A percentile compares a stretch with the other conserved stretches of the same genome.
Evolutionary conservation across 2,329 filamentous ascomycete species (phyloP).

Genomic region (Neonectria faginata): DNA sequence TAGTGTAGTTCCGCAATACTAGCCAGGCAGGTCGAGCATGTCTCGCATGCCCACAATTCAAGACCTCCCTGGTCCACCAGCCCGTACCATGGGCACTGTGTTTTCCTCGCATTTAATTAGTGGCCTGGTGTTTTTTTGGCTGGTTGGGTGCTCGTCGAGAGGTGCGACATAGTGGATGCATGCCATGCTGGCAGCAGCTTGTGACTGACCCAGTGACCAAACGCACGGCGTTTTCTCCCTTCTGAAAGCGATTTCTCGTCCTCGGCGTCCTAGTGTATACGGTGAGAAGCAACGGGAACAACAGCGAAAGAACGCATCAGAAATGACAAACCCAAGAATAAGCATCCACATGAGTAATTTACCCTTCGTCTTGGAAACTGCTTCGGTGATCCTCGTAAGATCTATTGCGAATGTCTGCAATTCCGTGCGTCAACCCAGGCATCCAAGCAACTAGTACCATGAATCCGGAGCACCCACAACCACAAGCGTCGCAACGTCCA

Average conservation of each 20-base stretch:
- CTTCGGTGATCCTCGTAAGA: neutral
- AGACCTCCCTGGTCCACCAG: neutral
- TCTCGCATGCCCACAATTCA: neutral
- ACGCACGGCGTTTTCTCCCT: neutral
- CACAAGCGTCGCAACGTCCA: slow-evolving; percentile 8
- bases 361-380: slow-evolving; percentile 4
- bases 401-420: neutral
- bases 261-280: neutral
- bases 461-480: slow-evolving; percentile 4
- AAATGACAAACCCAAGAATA: neutral
- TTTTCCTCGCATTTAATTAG: slow-evolving; percentile 2
- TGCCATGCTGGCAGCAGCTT: neutral
- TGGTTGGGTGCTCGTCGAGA: slow-evolving; percentile 3
- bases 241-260: neutral
- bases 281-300: neutral
- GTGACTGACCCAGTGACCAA: neutral
- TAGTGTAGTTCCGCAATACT: neutral
- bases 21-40: neutral
- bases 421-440: neutral
- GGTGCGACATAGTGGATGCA: slow-evolving; percentile 11
- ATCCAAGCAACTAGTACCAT: neutral
- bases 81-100: slow-evolving; percentile 2
- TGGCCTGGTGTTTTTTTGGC: slow-evolving; percentile 1
- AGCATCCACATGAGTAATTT: neutral
- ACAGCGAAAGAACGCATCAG: neutral